A percentile compares a stretch with the other conserved stretches of the same genome.
Conservation (phyloP, 2,329 filamentous ascomycete species). For the Xylaria digitata region DNA sequence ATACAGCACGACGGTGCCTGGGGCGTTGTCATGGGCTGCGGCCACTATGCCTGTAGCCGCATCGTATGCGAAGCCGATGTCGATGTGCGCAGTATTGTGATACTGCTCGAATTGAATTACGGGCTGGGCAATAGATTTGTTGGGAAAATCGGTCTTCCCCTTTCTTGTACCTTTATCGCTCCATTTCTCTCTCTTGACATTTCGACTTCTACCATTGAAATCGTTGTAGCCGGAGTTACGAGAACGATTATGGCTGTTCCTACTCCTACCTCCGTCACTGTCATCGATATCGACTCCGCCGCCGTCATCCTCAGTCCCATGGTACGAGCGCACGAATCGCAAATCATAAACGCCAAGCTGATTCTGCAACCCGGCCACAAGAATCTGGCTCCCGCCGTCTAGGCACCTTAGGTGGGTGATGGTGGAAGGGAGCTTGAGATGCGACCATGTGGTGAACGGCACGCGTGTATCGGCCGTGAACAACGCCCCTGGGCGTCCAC, state of each 20-base stretch:
- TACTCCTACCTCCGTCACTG: constrained; percentile 11
- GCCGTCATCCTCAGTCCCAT: background rate
- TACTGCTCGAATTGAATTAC: constrained; percentile 63
- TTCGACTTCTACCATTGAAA: background rate
- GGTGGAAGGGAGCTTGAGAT: constrained; percentile 52
- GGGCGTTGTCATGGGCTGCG: constrained; percentile 62
- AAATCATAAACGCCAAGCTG: constrained; percentile 68
- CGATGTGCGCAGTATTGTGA: constrained; percentile 60
- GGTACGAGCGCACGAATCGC: constrained; percentile 53
- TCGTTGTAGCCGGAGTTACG: background rate
- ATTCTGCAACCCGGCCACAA: constrained; percentile 63
- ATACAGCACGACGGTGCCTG: constrained; percentile 60
- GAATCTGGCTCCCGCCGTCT: constrained; percentile 58
- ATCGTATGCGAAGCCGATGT: constrained; percentile 65
- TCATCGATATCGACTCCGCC: background rate
- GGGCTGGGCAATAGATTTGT: constrained; percentile 49
- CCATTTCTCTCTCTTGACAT: background rate
- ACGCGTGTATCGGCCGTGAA: constrained; percentile 60
- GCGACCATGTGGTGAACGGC: constrained; percentile 35
- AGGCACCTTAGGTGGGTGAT: constrained; percentile 64
- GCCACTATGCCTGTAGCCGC: constrained; percentile 62
- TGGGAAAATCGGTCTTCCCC: background rate
- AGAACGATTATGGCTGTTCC: background rate
- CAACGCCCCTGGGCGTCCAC: constrained; percentile 61
- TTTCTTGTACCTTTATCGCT: background rate